A percentile compares a stretch with the other conserved stretches of the same genome.
Evolutionary conservation across 148 eudicot genomes (phyloP).

Genomic region (Dianthus caryophyllus): DNA sequence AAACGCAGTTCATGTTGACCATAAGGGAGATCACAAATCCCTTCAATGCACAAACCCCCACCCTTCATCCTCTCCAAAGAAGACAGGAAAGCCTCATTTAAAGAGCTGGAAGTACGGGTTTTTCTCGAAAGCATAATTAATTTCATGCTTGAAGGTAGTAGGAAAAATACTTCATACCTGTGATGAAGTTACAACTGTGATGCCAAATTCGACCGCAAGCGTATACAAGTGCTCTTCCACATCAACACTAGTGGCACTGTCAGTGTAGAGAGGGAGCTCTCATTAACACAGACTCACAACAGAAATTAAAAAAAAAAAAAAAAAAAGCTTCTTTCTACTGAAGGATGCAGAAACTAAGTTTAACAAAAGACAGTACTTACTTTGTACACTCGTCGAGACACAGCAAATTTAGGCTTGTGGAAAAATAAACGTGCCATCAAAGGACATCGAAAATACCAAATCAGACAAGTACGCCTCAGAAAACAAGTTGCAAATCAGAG

Average conservation of each 20-base stretch:
- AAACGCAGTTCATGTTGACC: too few species aligned
- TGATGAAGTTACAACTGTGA: slow-evolving; percentile 86
- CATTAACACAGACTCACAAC: not conserved
- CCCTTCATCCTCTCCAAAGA: too few species aligned
- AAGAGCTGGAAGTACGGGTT: too few species aligned
- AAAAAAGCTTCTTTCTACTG: too few species aligned
- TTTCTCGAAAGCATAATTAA: not conserved
- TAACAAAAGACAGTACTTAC: slow-evolving; percentile 34
- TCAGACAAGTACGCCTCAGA: slow-evolving; percentile 5
- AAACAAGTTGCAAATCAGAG: not conserved
- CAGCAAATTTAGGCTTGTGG: slow-evolving; percentile 91
- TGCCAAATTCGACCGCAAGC: slow-evolving; percentile 64
- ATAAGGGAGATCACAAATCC: too few species aligned
- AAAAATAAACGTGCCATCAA: slow-evolving; percentile 91
- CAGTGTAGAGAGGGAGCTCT: slow-evolving; percentile 9
- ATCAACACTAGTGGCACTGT: slow-evolving; percentile 97
- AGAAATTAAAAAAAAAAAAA: not conserved
- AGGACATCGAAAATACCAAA: slow-evolving; percentile 14
- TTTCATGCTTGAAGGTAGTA: not conserved
- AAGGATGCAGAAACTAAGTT: not conserved
- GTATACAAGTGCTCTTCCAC: slow-evolving; percentile 94
- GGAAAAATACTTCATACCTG: slow-evolving; percentile 44
- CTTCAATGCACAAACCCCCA: too few species aligned
- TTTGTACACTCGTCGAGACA: slow-evolving; percentile 98
- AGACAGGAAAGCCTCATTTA: too few species aligned